Evolutionary conservation across 169 alveolate species (phyloP), one percentile per base, ranked within the genome.

Genomic region (Cryptosporidium tyzzeri): DNA sequence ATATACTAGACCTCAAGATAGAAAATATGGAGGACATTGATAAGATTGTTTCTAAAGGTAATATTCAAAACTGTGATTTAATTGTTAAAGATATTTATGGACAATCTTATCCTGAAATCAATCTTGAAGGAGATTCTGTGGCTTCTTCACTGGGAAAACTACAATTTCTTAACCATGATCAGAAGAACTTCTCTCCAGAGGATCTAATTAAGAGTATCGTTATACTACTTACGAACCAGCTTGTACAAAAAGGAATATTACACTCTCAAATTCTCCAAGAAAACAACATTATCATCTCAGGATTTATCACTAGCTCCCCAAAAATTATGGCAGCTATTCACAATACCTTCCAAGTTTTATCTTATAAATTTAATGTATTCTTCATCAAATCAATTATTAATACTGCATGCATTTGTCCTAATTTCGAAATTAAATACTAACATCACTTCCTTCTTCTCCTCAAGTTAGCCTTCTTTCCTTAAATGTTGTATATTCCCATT

Each of bases 71-170:
- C 26, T 80, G 89, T 31, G 89, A 80, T 62, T 45, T 41, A 10
- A 44, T 80, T 16, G 89, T 80, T 3, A 80, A 80, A 29, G 89
- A 80, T 41, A 80, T 80, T 33, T 80, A 80, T 3, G 89, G 89
- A 4, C 65, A 41, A 18, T 80, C 89, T n/a, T 80, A 80, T 39
- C 33, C 44, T 12, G 48, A 44, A 44, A 67, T 67, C 26, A 80
- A 80, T 80, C 44, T 80, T 39, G 51, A 80, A 12, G 68, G 29
- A 21, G 74, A 80, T 48, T 26, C 55, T 18, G 75, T 80, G 26
- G 89, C 89, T 9, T 80, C 89, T 80, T 80, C 80, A 2, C 16
- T 80, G 18, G 89, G 80, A 16, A 80, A 80, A 44, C 62, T 80
- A 8, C 89, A 80, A 48, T 62, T 59, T 59, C 29, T 33, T n/a